These are phyloP conservation scores for Grosmannia huntii DNA, from an alignment of 2,329 filamentous ascomycete genomes.

Conservation along the genomic window DNA sequence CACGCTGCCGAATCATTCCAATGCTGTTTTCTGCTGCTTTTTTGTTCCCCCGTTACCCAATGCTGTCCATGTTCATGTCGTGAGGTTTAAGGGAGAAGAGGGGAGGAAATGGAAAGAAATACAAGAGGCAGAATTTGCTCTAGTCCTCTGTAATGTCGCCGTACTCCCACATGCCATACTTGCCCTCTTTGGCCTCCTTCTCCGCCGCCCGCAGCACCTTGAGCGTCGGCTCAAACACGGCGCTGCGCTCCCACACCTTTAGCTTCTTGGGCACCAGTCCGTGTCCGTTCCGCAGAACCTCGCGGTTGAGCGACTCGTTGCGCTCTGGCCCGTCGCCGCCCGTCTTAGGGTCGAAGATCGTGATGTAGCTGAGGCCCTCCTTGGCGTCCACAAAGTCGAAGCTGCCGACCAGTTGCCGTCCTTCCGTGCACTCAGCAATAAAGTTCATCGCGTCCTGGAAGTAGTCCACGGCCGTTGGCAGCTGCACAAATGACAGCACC, in stretches of 20 bases:
- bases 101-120: background rate
- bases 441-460: constrained; percentile 66
- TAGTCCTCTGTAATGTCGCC: constrained; percentile 89
- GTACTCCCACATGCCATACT: constrained; percentile 95
- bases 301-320: constrained; percentile 78
- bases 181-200: constrained; percentile 63
- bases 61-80: background rate
- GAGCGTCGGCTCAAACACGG: constrained; percentile 56
- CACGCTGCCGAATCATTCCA: background rate
- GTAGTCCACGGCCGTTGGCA: constrained; percentile 68
- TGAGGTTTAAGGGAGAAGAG: background rate
- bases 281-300: constrained; percentile 69
- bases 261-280: constrained; percentile 89
- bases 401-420: constrained; percentile 71
- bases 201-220: constrained; percentile 61
- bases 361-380: constrained; percentile 75
- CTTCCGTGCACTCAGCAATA: constrained; percentile 61
- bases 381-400: constrained; percentile 72
- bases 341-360: constrained; percentile 66
- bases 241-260: constrained; percentile 74
- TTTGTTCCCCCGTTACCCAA: background rate
- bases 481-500: constrained; percentile 75
- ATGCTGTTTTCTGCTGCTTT: background rate
- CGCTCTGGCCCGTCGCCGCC: constrained; percentile 39
- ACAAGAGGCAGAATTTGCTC: background rate